Percentiles rank a stretch among this genome's conserved stretches.
phyloP scores from a whole-genome alignment of 352 stramenopile genomes.

The Globisporangium uncinulatum region DNA sequence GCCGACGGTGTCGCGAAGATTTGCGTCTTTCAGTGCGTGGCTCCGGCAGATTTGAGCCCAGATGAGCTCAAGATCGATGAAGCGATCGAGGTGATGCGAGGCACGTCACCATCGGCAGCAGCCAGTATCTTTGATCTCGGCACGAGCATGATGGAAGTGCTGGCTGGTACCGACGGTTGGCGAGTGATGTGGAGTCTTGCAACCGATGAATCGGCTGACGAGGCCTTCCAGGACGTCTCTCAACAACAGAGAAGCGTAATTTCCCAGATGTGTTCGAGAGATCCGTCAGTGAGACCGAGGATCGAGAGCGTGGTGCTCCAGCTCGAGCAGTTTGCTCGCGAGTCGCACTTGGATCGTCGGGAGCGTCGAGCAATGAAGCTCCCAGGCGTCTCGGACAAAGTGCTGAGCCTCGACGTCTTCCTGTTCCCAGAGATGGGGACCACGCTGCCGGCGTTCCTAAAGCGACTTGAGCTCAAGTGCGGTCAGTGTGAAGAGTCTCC shows the following conservation, averaged over 20 bases:
- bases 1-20: constrained; percentile 3
- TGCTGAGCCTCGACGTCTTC: background rate
- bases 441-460: background rate
- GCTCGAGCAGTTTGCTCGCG: background rate
- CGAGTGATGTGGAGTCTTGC: background rate
- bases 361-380: background rate
- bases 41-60: background rate
- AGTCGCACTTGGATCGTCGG: too few relatives aligned
- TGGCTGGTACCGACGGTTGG: background rate
- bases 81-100: too few relatives aligned
- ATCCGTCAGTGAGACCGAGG: background rate
- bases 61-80: background rate
- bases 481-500: background rate
- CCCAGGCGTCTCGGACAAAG: background rate
- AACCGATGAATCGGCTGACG: background rate
- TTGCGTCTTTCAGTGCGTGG: background rate
- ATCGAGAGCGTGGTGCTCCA: background rate
- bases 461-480: background rate
- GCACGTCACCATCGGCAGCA: background rate
- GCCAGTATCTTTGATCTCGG: background rate
- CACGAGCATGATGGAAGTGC: constrained; percentile 1
- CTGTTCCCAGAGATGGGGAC: background rate
- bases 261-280: background rate
- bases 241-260: background rate
- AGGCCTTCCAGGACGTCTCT: background rate